Conservation (phyloP, 176 grass and related monocot species). For the Hordeum marinum region DNA sequence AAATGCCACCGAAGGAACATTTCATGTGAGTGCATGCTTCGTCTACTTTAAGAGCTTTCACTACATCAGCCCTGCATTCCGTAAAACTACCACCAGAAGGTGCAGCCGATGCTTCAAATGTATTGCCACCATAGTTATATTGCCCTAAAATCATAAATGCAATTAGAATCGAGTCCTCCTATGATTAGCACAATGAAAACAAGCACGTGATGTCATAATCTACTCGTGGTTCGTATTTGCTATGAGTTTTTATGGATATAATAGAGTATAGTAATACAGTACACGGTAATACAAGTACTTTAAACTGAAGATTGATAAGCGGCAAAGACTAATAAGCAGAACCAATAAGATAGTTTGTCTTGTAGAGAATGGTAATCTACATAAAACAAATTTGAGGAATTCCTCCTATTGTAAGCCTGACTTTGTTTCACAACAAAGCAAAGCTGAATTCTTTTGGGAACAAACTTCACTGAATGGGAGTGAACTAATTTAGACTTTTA, state of each 20-base stretch:
- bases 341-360: not conserved
- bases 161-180: not conserved
- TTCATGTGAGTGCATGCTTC: slow-evolving; percentile 93
- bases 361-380: not conserved
- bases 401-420: not conserved
- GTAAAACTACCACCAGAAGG: slow-evolving; percentile 69
- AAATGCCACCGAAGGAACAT: slow-evolving; percentile 94
- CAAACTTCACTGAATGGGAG: not conserved
- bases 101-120: slow-evolving; percentile 68
- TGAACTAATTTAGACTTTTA: not conserved
- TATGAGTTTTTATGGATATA: not conserved
- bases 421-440: not conserved
- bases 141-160: slow-evolving; percentile 36
- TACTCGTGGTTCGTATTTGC: not conserved
- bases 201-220: not conserved
- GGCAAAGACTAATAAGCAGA: not conserved
- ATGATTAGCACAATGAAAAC: not conserved
- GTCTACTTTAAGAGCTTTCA: slow-evolving; percentile 74
- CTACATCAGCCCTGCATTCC: slow-evolving; percentile 66
- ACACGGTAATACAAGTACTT: not conserved
- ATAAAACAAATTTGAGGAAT: not conserved
- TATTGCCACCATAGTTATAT: slow-evolving; percentile 46
- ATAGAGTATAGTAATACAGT: not conserved
- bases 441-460: not conserved
- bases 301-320: not conserved